Conservation (phyloP, 106 monocot species). For the Dendrobium huoshanense region DNA sequence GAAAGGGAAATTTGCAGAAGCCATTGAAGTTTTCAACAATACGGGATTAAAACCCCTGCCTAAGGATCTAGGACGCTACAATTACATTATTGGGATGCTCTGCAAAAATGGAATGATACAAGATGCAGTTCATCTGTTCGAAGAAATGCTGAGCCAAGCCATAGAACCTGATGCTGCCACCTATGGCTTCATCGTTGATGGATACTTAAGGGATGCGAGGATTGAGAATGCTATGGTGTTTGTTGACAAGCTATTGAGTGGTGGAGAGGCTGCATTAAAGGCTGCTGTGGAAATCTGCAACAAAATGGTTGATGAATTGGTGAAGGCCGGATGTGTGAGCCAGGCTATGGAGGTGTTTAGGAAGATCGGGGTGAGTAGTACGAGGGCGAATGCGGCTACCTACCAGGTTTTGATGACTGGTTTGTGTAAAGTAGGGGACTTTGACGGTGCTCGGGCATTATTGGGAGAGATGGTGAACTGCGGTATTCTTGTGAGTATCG, state of each 20-base stretch:
- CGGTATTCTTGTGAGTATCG: slow-evolving; percentile 18
- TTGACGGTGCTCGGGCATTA: slow-evolving; percentile 39
- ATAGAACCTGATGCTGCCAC: slow-evolving; percentile 52
- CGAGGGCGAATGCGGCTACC: slow-evolving; percentile 32
- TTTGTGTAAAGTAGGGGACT: slow-evolving; percentile 42
- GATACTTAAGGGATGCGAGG: slow-evolving; percentile 35
- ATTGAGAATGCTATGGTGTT: slow-evolving; percentile 45
- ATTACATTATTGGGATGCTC: slow-evolving; percentile 68
- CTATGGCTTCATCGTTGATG: slow-evolving; percentile 52
- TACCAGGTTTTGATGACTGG: slow-evolving; percentile 56
- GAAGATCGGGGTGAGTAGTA: slow-evolving; percentile 51
- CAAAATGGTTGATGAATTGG: slow-evolving; percentile 52
- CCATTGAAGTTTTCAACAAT: slow-evolving; percentile 59
- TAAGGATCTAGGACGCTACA: slow-evolving; percentile 62
- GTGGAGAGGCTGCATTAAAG: slow-evolving; percentile 33
- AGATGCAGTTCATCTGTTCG: slow-evolving; percentile 58
- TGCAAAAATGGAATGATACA: slow-evolving; percentile 40
- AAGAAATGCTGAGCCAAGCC: slow-evolving; percentile 60
- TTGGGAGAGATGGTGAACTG: slow-evolving; percentile 57
- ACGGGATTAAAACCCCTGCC: slow-evolving; percentile 44
- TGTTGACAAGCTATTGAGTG: slow-evolving; percentile 36
- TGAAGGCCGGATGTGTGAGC: slow-evolving; percentile 30
- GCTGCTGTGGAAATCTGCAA: slow-evolving; percentile 55
- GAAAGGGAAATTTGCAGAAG: slow-evolving; percentile 46
- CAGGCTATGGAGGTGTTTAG: slow-evolving; percentile 40